Conservation (phyloP, 345 rosid genomes). For the Draba incana region DNA sequence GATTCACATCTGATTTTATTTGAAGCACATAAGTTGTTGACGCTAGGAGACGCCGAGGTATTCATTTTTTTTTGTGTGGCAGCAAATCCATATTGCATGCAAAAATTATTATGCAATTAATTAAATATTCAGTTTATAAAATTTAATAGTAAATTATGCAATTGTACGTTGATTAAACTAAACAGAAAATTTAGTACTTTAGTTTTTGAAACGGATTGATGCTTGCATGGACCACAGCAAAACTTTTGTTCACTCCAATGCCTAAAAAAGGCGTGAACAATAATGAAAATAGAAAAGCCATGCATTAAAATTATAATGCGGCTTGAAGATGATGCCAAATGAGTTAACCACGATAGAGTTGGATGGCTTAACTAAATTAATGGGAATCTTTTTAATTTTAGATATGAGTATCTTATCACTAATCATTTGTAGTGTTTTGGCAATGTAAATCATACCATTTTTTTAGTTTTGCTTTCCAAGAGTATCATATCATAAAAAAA, state of each 20-base stretch:
- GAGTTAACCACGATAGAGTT: neutral
- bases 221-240: slow-evolving; percentile 36
- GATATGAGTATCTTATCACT: neutral
- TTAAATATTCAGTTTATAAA: neutral
- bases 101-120: neutral
- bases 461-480: neutral
- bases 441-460: neutral
- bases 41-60: neutral
- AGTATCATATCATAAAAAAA: no score
- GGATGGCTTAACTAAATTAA: neutral
- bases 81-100: slow-evolving; percentile 15
- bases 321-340: neutral
- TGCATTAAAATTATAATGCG: neutral
- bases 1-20: slow-evolving; percentile 3
- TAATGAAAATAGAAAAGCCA: slow-evolving; percentile 12
- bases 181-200: neutral
- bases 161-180: slow-evolving; percentile 7
- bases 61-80: neutral
- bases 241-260: slow-evolving; percentile 35
- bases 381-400: no score
- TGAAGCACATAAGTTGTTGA: slow-evolving; percentile 13
- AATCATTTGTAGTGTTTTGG: neutral
- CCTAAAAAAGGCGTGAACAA: slow-evolving; percentile 18
- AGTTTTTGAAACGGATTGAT: slow-evolving; percentile 26
- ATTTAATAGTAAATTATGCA: neutral